A percentile compares a stretch with the other conserved stretches of the same genome.
phyloP scores from a whole-genome alignment of 1,139 yeast genomes.

The Yamadazyma dendronema region DNA sequence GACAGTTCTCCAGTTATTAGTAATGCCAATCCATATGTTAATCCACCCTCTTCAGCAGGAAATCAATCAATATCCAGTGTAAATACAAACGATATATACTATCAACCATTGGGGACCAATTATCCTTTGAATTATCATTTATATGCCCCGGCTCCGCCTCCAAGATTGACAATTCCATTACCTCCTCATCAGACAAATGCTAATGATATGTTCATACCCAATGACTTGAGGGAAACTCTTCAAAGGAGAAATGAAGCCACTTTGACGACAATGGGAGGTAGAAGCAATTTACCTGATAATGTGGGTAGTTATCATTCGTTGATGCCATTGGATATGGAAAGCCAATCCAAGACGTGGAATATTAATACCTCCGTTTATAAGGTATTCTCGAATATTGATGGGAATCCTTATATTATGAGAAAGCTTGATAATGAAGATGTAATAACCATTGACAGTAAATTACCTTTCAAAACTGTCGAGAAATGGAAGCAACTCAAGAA shows the following conservation, averaged over 20 bases:
- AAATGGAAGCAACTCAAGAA: slow-evolving; percentile 46
- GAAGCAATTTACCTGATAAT: slow-evolving; percentile 66
- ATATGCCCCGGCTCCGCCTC: slow-evolving; percentile 89
- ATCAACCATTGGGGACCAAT: slow-evolving; percentile 20
- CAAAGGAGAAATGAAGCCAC: slow-evolving; percentile 80
- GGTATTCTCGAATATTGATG: slow-evolving; percentile 77
- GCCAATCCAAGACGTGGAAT: slow-evolving; percentile 55
- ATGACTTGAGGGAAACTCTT: slow-evolving; percentile 67
- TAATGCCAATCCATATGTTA: slow-evolving; percentile 9
- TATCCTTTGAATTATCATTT: slow-evolving; percentile 82
- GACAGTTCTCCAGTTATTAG: slow-evolving; percentile 8
- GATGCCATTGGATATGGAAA: slow-evolving; percentile 75
- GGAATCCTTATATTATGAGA: slow-evolving; percentile 72
- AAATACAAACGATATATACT: slow-evolving; percentile 9
- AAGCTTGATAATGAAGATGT: slow-evolving; percentile 54
- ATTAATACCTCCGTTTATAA: slow-evolving; percentile 68
- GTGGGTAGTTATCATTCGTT: slow-evolving; percentile 84
- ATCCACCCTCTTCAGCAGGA: slow-evolving; percentile 9
- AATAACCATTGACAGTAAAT: slow-evolving; percentile 57
- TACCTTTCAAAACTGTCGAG: slow-evolving; percentile 38
- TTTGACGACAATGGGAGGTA: slow-evolving; percentile 58
- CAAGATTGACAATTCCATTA: slow-evolving; percentile 58
- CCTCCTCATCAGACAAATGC: slow-evolving; percentile 70
- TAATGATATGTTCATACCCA: slow-evolving; percentile 68
- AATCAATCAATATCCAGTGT: slow-evolving; percentile 7